Evolutionary conservation across 139 green algal species (phyloP).

Genomic region (Gonium pectorale): DNA sequence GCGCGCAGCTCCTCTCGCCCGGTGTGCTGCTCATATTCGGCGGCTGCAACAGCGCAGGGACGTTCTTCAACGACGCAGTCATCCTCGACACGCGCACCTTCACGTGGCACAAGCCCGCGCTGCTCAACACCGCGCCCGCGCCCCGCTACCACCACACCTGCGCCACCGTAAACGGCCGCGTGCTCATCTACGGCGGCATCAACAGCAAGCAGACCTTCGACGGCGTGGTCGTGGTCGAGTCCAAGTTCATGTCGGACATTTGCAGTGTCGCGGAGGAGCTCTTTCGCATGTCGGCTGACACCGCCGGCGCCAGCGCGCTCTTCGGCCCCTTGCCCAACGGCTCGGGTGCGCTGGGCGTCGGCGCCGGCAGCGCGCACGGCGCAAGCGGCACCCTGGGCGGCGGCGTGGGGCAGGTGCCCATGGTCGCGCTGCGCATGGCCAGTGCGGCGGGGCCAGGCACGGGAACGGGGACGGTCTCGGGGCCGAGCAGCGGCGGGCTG

Average conservation of each 20-base stretch:
- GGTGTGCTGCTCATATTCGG: constrained; percentile 65
- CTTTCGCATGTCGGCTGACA: constrained; percentile 20
- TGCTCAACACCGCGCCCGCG: constrained; percentile 61
- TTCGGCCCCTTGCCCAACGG: no score
- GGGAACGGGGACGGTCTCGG: no score
- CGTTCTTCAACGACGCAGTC: constrained; percentile 63
- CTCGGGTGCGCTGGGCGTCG: background rate
- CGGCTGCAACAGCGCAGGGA: constrained; percentile 57
- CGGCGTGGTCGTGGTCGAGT: constrained; percentile 61
- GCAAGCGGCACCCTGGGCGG: background rate
- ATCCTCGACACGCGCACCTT: constrained; percentile 53
- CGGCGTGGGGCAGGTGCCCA: background rate
- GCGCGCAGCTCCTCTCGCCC: constrained; percentile 45
- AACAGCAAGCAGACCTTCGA: constrained; percentile 70
- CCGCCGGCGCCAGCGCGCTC: no score
- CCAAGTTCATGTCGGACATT: constrained; percentile 53
- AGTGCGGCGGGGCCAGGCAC: no score
- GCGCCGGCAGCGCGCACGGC: background rate
- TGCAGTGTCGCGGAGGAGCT: constrained; percentile 63
- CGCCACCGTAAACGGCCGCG: constrained; percentile 38
- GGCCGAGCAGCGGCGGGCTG: no score
- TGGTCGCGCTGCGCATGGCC: no score
- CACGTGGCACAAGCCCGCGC: constrained; percentile 51
- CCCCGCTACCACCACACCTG: constrained; percentile 70
- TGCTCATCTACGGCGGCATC: constrained; percentile 66